Conservation (phyloP, 306 rosid species). For the Sphenostylis stenocarpa region DNA sequence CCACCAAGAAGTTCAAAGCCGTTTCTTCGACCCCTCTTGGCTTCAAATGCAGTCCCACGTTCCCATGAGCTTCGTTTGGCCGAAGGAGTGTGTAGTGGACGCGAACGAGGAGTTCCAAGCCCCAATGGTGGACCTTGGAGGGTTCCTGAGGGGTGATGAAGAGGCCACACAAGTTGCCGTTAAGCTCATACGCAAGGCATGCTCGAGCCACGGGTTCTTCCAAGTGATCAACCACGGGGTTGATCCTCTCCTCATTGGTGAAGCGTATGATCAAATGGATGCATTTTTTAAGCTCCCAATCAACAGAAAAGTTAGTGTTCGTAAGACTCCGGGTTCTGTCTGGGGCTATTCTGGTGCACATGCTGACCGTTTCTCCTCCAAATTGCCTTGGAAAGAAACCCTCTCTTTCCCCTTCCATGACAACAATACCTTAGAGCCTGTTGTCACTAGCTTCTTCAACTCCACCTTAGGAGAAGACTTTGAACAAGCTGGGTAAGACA, state of each 20-base stretch:
- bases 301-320: conserved; percentile 33
- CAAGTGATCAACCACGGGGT: conserved; percentile 75
- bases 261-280: conserved; percentile 47
- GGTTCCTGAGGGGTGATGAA: conserved; percentile 51
- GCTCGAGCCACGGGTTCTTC: conserved; percentile 72
- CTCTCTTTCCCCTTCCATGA: conserved; percentile 57
- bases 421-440: not conserved
- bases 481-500: conserved; percentile 60
- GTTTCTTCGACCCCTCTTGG: conserved; percentile 34
- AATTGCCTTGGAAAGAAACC: conserved; percentile 84
- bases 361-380: conserved; percentile 65
- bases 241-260: conserved; percentile 32
- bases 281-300: conserved; percentile 59
- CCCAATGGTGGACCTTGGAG: conserved; percentile 60
- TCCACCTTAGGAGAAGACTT: conserved; percentile 53
- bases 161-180: conserved; percentile 41
- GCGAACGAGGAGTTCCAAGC: conserved; percentile 50
- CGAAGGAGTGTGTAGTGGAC: conserved; percentile 42
- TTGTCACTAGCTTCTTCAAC: conserved; percentile 49
- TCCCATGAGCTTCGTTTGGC: conserved; percentile 65
- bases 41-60: conserved; percentile 33
- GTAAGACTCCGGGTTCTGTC: conserved; percentile 31
- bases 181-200: conserved; percentile 46
- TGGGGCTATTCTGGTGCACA: conserved; percentile 76
- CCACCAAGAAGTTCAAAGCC: conserved; percentile 12